phyloP scores from a whole-genome alignment of 1,139 yeast genomes.

The Kodamaea arcana region DNA sequence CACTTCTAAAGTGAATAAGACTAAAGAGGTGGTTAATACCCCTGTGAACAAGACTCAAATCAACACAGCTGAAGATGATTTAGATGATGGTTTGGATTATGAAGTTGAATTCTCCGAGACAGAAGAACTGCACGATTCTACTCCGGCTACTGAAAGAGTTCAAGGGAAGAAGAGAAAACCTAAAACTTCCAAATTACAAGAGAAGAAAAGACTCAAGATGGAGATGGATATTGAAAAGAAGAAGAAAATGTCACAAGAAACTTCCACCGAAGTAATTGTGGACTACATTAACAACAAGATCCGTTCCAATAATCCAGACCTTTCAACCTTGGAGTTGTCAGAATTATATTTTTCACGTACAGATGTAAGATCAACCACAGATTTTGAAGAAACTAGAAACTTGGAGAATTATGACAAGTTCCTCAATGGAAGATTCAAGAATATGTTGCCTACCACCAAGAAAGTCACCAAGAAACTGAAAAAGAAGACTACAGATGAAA shows the following conservation, averaged over 20 bases:
- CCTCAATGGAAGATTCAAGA: conserved; percentile 38
- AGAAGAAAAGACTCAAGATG: conserved; percentile 56
- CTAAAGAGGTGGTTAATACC: too few species aligned
- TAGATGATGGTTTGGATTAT: conserved; percentile 66
- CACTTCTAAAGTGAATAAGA: too few species aligned
- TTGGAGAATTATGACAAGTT: conserved; percentile 46
- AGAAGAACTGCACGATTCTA: conserved; percentile 7
- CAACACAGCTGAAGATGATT: conserved; percentile 40
- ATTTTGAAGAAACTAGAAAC: conserved; percentile 41
- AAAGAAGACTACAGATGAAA: conserved; percentile 17
- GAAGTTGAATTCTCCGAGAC: conserved; percentile 34
- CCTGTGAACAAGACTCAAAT: too few species aligned
- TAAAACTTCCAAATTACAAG: conserved; percentile 33
- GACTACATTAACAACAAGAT: conserved; percentile 56
- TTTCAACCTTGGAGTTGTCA: conserved; percentile 59
- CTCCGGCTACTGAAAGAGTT: conserved; percentile 11
- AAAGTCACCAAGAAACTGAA: conserved; percentile 19
- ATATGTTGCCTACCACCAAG: conserved; percentile 35
- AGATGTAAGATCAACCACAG: conserved; percentile 50
- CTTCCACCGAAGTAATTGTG: conserved; percentile 50
- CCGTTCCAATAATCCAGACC: conserved; percentile 47
- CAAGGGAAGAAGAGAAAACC: conserved; percentile 28
- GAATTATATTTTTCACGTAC: conserved; percentile 51
- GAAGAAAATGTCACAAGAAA: conserved; percentile 42
- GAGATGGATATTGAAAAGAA: conserved; percentile 54